A percentile compares a stretch with the other conserved stretches of the same genome.
Evolutionary conservation across 176 grass and related monocot genomes (phyloP).

Genomic region (Saccharum spontaneum): DNA sequence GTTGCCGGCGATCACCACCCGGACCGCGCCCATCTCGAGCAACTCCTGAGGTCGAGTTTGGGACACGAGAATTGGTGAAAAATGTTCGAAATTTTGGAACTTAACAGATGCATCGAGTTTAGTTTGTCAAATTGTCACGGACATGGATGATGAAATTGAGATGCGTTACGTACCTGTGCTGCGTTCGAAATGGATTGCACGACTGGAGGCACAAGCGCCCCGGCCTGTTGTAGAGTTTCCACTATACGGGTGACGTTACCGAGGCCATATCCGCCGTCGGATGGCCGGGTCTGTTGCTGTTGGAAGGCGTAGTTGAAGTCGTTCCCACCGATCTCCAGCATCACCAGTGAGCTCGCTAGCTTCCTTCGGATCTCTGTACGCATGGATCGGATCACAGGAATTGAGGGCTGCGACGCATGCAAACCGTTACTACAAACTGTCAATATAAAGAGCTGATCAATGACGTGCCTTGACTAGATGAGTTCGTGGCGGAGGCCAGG

Average conservation of each 20-base stretch:
- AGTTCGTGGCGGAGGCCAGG: slow-evolving; percentile 6
- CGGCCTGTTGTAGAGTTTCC: slow-evolving; percentile 2
- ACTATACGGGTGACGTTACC: neutral
- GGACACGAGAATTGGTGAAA: neutral
- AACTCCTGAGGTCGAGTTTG: slow-evolving; percentile 39
- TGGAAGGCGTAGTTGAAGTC: slow-evolving; percentile 82
- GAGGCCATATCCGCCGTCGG: neutral
- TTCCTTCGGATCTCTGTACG: slow-evolving; percentile 29
- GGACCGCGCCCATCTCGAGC: slow-evolving; percentile 54
- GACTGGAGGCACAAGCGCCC: slow-evolving; percentile 47
- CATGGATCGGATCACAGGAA: neutral
- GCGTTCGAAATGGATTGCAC: slow-evolving; percentile 45
- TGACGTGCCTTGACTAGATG: neutral
- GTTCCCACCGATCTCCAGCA: slow-evolving; percentile 81
- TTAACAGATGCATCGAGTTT: neutral
- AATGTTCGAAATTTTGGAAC: neutral
- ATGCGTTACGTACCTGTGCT: slow-evolving; percentile 35
- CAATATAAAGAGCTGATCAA: no score
- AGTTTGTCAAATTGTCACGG: no score
- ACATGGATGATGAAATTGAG: neutral
- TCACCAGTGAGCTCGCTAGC: slow-evolving; percentile 42
- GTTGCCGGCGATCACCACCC: slow-evolving; percentile 63
- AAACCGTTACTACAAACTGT: no score
- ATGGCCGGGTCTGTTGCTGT: neutral
- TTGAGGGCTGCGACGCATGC: neutral